phyloP scores from a whole-genome alignment of 148 eudicot genomes.

The Rhododendron kiyosumense region DNA sequence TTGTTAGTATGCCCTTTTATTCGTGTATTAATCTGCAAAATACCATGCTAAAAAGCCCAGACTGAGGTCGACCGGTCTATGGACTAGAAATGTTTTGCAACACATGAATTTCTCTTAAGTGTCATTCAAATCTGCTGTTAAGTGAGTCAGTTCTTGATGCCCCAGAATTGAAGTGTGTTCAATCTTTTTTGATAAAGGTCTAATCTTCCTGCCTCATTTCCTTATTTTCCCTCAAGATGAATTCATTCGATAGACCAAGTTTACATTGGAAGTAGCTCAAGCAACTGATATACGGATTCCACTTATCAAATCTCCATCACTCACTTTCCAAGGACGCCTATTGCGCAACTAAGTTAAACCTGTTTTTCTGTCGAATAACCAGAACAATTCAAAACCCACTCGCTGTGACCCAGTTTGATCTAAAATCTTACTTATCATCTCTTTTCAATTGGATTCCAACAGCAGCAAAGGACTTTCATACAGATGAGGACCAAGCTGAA shows the following conservation, averaged over 20 bases:
- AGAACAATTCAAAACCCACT: background rate
- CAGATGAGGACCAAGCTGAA: slow-evolving; percentile 84
- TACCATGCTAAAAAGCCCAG: background rate
- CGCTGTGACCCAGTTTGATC: background rate
- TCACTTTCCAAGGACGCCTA: background rate
- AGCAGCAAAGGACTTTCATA: slow-evolving; percentile 77
- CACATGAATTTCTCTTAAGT: background rate
- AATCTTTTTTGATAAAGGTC: background rate
- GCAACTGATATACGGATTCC: background rate
- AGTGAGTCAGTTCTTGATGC: background rate
- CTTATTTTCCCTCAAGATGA: background rate
- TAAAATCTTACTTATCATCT: background rate
- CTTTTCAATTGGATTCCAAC: slow-evolving; percentile 8
- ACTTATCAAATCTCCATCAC: background rate
- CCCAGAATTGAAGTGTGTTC: background rate
- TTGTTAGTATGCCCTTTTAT: background rate
- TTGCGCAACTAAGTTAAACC: background rate
- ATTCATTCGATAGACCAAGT: background rate
- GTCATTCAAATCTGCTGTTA: background rate
- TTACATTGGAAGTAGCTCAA: background rate
- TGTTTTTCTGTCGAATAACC: background rate
- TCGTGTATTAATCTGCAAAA: background rate
- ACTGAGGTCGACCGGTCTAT: background rate
- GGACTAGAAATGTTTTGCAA: background rate
- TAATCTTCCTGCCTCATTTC: background rate